Evolutionary conservation across 2,329 filamentous ascomycete genomes (phyloP), one percentile per base, ranked within the genome.

Genomic region (Anisogramma anomala): DNA sequence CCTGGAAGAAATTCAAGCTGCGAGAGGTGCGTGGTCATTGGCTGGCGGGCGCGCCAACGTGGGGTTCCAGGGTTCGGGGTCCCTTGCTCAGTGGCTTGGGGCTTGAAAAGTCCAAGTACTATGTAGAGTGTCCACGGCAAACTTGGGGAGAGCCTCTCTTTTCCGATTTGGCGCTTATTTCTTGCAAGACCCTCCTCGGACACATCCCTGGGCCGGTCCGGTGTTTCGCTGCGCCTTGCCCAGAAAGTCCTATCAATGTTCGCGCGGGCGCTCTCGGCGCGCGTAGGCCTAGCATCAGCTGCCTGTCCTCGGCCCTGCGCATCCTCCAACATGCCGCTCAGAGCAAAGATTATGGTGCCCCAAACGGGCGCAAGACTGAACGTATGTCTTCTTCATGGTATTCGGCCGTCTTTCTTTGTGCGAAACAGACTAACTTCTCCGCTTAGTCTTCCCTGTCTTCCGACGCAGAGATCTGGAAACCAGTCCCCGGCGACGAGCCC

Each of bases 401-500:
- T 5, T 10, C 6, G 3, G 14, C n/a, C n/a, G 7, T 14, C 20
- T 20, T 19, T 28, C 27, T 46, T 4, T 38, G 41, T 31, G 28
- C 48, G 36, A 47, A 37, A 17, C 28, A 46, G 26, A n/a, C 25
- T 33, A 1, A 52, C 50, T 7, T 6, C 28, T 42, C 32, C 26
- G 14, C 33, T 9, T 13, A 32, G 33, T 27, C 42, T 28, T 39
- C 41, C 0, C 15, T 44, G 28, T 44, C 35, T 4, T 43, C 34
- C 13, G 27, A 36, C 3, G 31, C 34, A 35, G 4, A 13, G n/a
- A 41, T 44, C 17, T 47, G 37, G 36, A 74, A 69, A 55, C 72
- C 82, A 52, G 67, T 74, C 39, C 69, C 72, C 18, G 73, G 66
- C 44, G 86, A 95, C 62, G 79, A 87, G 39, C 70, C 80, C 48